Evolutionary conservation across 1,284 basidiomycete species (phyloP), one percentile per base, ranked within the genome.

Genomic region (Melampsora larici-populina): DNA sequence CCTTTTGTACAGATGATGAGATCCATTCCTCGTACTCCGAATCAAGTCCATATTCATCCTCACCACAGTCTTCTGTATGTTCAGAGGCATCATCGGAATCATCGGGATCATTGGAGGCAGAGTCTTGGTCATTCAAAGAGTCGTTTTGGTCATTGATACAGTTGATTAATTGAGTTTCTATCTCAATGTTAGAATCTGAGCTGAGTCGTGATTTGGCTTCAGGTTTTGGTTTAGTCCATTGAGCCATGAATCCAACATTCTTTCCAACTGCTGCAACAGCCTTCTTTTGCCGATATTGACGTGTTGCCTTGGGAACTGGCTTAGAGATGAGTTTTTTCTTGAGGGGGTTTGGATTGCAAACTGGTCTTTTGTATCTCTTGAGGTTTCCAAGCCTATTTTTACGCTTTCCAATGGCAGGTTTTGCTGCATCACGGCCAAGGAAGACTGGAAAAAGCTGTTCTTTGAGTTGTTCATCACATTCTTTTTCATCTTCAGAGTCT

Each of bases 191-290:
- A 36, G 36, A 36, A 36, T 36, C 36, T 36, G 36, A 36, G 36
- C 5, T 36, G 36, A 36, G 36, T 36, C 5, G 36, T 36, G 36
- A 3, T 36, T 36, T 9, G 9, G 36, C 36, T 36, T 36, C 9
- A 9, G 36, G 36, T 36, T 36, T 36, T 36, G 36, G 36, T 36
- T 36, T 36, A 36, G 36, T 36, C 24, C 51, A 73, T 1, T 73
- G 63, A 36, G 46, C 17, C 71, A 73, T 73, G 11, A 65, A 48
- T 31, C 64, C 64, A 15, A 64, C 51, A 48, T 73, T 73, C 21
- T 9, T 21, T 1, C 71, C 71, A 51, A 65, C 43, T 17, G 63
- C 60, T 65, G 46, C 0, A 9, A 73, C 33, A 21, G 18, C 18
- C 49, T 73, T 66, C 29, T 73, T 73, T 46, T 64, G 62, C 21